Conservation (phyloP, 2,329 filamentous ascomycete species). For the Berkeleyomyces rouxiae region DNA sequence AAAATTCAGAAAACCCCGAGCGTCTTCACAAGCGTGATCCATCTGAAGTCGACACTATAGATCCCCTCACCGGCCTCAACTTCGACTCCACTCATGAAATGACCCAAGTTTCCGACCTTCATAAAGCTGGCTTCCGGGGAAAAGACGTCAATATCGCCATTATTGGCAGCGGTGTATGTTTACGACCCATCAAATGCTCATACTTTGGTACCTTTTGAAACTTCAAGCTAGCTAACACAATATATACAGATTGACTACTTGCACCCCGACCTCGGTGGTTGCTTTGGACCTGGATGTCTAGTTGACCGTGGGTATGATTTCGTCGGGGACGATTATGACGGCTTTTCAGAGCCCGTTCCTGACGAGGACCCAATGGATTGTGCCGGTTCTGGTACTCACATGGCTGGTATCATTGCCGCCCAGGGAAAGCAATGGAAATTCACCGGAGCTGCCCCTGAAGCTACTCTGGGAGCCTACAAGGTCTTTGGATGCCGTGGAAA, state of each 20-base stretch:
- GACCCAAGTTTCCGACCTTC: background rate
- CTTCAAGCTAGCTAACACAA: too few relatives aligned
- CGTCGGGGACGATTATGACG: slow-evolving; percentile 35
- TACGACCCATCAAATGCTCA: background rate
- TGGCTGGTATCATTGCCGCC: slow-evolving; percentile 45
- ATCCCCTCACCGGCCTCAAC: slow-evolving; percentile 8
- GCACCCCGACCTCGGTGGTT: slow-evolving; percentile 46
- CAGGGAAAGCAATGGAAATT: slow-evolving; percentile 30
- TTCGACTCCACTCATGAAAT: slow-evolving; percentile 30
- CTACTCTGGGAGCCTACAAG: slow-evolving; percentile 38
- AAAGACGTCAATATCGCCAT: slow-evolving; percentile 36
- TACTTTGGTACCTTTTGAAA: too few relatives aligned
- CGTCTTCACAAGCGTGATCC: background rate
- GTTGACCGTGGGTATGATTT: slow-evolving; percentile 41
- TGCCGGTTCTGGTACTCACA: slow-evolving; percentile 43
- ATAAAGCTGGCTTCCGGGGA: slow-evolving; percentile 30
- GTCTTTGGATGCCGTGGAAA: slow-evolving; percentile 39
- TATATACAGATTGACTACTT: slow-evolving; percentile 37
- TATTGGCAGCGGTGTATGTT: slow-evolving; percentile 36
- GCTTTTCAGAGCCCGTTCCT: slow-evolving; percentile 22
- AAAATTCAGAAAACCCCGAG: background rate
- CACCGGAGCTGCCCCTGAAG: slow-evolving; percentile 39
- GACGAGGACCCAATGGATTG: slow-evolving; percentile 39
- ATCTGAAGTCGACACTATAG: background rate
- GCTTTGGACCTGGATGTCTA: slow-evolving; percentile 42